These are phyloP conservation scores for Plantago coronopus DNA, from an alignment of 305 asterid species.

Conservation along the genomic window DNA sequence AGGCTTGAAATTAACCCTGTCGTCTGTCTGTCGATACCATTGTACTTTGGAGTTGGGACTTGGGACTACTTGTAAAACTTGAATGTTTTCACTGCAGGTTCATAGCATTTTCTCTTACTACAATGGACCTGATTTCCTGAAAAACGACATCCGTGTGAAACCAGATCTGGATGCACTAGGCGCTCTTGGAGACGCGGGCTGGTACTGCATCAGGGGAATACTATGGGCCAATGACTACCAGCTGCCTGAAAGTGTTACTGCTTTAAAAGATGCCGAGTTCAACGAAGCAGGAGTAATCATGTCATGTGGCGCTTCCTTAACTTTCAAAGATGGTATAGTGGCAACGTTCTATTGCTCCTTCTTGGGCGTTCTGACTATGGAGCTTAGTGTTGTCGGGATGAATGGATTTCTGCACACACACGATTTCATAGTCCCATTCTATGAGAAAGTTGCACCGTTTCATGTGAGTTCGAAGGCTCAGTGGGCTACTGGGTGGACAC, in stretches of 20 bases:
- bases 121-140: slow-evolving; percentile 28
- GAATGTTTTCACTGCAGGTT: slow-evolving; percentile 32
- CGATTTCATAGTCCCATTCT: slow-evolving; percentile 50
- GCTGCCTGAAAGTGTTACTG: slow-evolving; percentile 36
- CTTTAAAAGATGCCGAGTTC: slow-evolving; percentile 27
- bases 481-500: slow-evolving; percentile 25
- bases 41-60: no score
- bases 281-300: slow-evolving; percentile 37
- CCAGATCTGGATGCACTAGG: slow-evolving; percentile 45
- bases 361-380: slow-evolving; percentile 43
- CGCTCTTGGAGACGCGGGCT: slow-evolving; percentile 41
- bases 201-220: slow-evolving; percentile 46
- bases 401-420: slow-evolving; percentile 48
- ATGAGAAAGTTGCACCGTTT: slow-evolving; percentile 43
- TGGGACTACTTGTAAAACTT: background rate
- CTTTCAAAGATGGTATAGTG: slow-evolving; percentile 24
- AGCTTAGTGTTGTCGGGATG: slow-evolving; percentile 47
- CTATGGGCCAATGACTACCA: slow-evolving; percentile 36
- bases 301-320: slow-evolving; percentile 35
- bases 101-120: slow-evolving; percentile 45
- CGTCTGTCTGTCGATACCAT: background rate
- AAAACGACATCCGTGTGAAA: slow-evolving; percentile 35
- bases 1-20: no score
- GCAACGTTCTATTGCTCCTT: slow-evolving; percentile 68
- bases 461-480: slow-evolving; percentile 26